Base-by-base conservation (phyloP, 495 filamentous ascomycete genomes). In the Lichina pygmaea region DNA sequence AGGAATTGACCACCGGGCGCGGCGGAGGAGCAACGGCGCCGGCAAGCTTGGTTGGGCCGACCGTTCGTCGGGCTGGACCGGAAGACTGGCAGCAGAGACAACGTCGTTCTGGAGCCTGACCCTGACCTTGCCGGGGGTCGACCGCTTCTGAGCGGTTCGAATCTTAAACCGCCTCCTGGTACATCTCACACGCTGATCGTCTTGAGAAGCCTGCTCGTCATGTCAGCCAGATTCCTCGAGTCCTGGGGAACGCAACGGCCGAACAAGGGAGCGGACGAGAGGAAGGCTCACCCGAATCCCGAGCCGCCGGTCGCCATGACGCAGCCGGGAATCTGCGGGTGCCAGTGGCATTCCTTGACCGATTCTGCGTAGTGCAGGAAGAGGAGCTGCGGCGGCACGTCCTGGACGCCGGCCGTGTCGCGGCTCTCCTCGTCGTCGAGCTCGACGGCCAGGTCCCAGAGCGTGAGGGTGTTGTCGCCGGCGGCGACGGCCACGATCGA, bases 361-460 rank as follows among this genome's bases (percentile, higher is more conserved):
- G 75, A 68, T 51, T 89, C 82, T 65, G 86, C 83, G 55, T 91
- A 93, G 62, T 97, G 89, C 52, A 93, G 81, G 63, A 97, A 97
- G 50, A 97, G 62, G 52, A 97, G 59, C 56, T 95, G 89, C 33
- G 89, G 84, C 45, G 89, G 89, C 50, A 97, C 83, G 48, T 89
- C 89, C 46, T 77, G 71, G 39, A 86, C 73, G 30, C 78, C 86
- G 4, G 75, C 86, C 6, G 84, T 85, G 50, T 86, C 80, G 60
- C 71, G 81, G 54, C 77, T 82, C 62, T 97, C 89, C 62, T 97
- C 89, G 53, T 94, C 89, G 53, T 97, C 89, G 46, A 95, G 51
- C 62, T 97, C 89, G 37, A 97, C 89, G 4, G 83, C 80, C 57
- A 97, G 57, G 76, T 97, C 89, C 89, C 89, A 97, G 41, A 94